These are phyloP conservation scores for Gymnopus androsaceus DNA, from an alignment of 1,284 basidiomycete species.

Conservation along the genomic window DNA sequence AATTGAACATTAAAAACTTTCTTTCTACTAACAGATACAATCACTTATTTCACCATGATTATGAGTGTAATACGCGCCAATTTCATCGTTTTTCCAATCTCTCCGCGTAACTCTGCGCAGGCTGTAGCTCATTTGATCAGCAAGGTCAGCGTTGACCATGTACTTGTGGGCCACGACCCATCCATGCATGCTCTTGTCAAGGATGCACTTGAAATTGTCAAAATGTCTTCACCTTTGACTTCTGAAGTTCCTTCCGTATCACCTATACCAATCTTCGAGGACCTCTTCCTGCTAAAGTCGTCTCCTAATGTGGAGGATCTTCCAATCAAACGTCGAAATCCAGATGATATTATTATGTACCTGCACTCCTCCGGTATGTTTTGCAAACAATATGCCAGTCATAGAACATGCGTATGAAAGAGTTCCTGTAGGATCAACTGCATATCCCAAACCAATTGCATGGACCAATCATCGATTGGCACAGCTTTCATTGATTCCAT, in stretches of 20 bases:
- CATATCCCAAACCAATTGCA: constrained; percentile 20
- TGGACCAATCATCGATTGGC: constrained; percentile 12
- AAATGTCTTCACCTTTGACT: not conserved
- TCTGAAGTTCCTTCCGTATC: not conserved
- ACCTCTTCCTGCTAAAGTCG: not conserved
- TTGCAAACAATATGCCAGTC: not conserved
- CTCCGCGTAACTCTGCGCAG: constrained; percentile 21
- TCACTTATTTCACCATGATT: constrained; percentile 13
- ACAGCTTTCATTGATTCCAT: constrained; percentile 4
- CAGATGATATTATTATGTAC: constrained; percentile 15
- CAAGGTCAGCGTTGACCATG: not conserved
- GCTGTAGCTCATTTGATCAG: constrained; percentile 19
- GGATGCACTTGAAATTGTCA: not conserved
- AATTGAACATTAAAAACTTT: not conserved
- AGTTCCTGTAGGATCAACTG: constrained; percentile 15
- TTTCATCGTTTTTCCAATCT: constrained; percentile 20
- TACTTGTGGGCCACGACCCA: constrained; percentile 14
- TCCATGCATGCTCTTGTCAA: constrained; percentile 9
- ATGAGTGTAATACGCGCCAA: constrained; percentile 13
- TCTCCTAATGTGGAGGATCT: not conserved
- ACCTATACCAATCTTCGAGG: not conserved
- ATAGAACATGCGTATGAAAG: not conserved
- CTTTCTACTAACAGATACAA: constrained; percentile 6
- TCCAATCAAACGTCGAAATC: not conserved
- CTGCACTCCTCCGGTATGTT: constrained; percentile 29